Base-by-base conservation (phyloP, 495 filamentous ascomycete genomes). In the Penicillium simplicissimum region DNA sequence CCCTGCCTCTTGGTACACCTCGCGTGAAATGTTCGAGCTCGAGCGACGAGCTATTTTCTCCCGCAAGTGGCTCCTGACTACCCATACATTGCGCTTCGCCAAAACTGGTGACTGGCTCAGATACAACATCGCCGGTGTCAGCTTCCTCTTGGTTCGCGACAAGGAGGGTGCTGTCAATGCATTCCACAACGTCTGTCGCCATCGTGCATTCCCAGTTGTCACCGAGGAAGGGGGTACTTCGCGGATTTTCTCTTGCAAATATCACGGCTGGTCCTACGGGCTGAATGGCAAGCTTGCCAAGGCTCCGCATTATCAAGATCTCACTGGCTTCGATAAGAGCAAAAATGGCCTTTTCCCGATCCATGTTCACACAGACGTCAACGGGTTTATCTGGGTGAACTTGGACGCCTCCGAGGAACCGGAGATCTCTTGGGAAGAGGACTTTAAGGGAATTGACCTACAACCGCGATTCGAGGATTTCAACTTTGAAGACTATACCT, bases 261-360 rank as follows among this genome's bases (percentile, higher is more conserved):
- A 86, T 55, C 85, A 87, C 71, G 84, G 84, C 54, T 87, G 85
- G 84, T 81, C 79, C 6, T 87, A 87, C 42, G 80, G 81, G 2
- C 72, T 82, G 35, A 82, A 77, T 52, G 84, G 85, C n/a, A 82
- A 84, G 48, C 73, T 87, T 21, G 80, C 82, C 58, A 86, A 87
- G 62, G 84, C 85, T 0, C 83, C 85, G 0, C 74, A 79, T 3
- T 87, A 82, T 60, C 76, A 86, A 25, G 76, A 78, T 8, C 63
- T 85, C 9, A 69, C 76, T 7, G 84, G 75, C 17, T 87, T 87
- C 59, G 83, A 86, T 54, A 86, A 84, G 70, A 70, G 57, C 62
- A 62, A 78, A 62, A 84, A 86, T 28, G 72, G 79, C 5, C 74
- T 82, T 11, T 62, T 80, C 13, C 74, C 74, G 0, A 76, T 82